Conservation (phyloP, 805 yeast species). For the Monosporozyma aquatica region DNA sequence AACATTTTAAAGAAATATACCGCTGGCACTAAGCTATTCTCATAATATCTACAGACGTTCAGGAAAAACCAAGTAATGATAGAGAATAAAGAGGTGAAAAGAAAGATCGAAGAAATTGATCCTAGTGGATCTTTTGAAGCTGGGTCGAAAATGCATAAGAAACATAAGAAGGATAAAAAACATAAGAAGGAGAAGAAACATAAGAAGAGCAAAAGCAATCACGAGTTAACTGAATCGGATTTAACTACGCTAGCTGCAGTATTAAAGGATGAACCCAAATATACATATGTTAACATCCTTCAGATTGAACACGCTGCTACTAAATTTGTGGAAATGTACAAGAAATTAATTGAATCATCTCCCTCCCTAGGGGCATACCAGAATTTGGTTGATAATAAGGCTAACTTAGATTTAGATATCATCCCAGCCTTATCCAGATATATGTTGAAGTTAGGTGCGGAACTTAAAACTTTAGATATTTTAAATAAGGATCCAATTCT, state of each 20-base stretch:
- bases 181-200: neutral
- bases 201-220: neutral
- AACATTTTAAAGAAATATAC: neutral
- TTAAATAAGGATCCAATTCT: conserved; percentile 43
- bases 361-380: conserved; percentile 42
- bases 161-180: conserved; percentile 10
- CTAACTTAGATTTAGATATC: conserved; percentile 33
- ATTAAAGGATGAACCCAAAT: neutral
- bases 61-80: too few species aligned
- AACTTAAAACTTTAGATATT: conserved; percentile 45
- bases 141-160: conserved; percentile 7
- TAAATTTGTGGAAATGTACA: conserved; percentile 43
- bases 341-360: conserved; percentile 43
- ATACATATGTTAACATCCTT: conserved; percentile 20
- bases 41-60: too few species aligned
- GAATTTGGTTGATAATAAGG: conserved; percentile 26
- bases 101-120: conserved; percentile 1
- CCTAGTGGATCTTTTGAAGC: neutral
- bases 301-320: conserved; percentile 46
- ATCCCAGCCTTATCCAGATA: conserved; percentile 43
- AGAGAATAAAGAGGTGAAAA: neutral
- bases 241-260: neutral
- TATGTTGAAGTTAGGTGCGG: conserved; percentile 51
- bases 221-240: too few species aligned
- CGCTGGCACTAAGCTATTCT: too few species aligned